These are phyloP conservation scores for Andrographis paniculata DNA, from an alignment of 305 asterid species.

Conservation along the genomic window DNA sequence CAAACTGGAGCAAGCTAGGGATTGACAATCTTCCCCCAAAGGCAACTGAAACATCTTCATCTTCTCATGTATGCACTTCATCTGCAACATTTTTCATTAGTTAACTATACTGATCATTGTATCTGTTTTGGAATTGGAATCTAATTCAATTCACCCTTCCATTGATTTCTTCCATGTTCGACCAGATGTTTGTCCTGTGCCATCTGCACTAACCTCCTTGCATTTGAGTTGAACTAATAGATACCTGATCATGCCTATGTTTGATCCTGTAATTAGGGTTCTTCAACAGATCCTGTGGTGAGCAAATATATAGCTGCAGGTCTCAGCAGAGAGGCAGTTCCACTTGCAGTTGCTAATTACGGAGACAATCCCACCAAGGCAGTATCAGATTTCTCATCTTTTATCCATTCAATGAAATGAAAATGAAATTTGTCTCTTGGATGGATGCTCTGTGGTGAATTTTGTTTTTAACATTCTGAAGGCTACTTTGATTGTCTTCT, in stretches of 20 bases:
- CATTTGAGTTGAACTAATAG: slow-evolving; percentile 1
- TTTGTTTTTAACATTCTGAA: no score
- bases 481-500: not conserved
- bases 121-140: not conserved
- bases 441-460: no score
- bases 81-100: no score
- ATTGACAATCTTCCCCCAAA: slow-evolving; percentile 37
- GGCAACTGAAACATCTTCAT: slow-evolving; percentile 34
- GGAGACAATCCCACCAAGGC: slow-evolving; percentile 65
- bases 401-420: not conserved
- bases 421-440: not conserved
- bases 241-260: slow-evolving; percentile 1
- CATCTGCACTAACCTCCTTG: not conserved
- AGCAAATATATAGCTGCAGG: slow-evolving; percentile 78
- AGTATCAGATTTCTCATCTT: not conserved
- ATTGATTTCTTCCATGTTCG: not conserved
- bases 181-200: not conserved
- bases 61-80: slow-evolving; percentile 35
- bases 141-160: not conserved
- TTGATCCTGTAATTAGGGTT: slow-evolving; percentile 40
- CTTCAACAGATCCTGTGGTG: slow-evolving; percentile 46
- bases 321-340: slow-evolving; percentile 72
- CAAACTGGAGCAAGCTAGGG: slow-evolving; percentile 73
- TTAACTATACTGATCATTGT: no score
- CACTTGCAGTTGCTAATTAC: slow-evolving; percentile 51